These are phyloP conservation scores for Penicillium parvum DNA, from an alignment of 495 filamentous ascomycete species.

Conservation along the genomic window DNA sequence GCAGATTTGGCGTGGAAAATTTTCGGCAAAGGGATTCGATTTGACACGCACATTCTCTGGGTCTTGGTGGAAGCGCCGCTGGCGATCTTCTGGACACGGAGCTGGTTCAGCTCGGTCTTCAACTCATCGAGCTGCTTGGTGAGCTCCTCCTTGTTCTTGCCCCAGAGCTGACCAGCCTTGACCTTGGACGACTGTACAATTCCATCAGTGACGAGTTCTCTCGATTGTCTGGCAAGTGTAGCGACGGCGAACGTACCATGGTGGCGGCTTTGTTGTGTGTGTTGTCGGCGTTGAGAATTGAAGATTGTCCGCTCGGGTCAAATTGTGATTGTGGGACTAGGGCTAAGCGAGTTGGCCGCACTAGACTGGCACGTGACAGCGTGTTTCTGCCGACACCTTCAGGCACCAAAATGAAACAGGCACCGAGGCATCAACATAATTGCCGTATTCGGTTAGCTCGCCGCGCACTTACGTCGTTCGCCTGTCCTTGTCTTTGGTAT, in stretches of 20 bases:
- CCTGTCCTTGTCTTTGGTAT: constrained; percentile 6
- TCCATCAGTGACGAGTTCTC: constrained; percentile 27
- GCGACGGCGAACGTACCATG: constrained; percentile 40
- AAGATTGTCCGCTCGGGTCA: constrained; percentile 42
- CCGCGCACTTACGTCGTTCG: constrained; percentile 15
- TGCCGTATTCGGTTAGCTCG: constrained; percentile 12
- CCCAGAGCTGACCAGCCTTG: constrained; percentile 92
- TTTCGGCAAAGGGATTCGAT: too few species aligned
- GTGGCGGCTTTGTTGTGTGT: constrained; percentile 45
- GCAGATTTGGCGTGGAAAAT: constrained; percentile 14
- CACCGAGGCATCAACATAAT: neutral
- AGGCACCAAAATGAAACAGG: neutral
- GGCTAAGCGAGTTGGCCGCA: constrained; percentile 41
- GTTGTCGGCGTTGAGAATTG: constrained; percentile 50
- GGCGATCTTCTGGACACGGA: constrained; percentile 96
- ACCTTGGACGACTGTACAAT: constrained; percentile 77
- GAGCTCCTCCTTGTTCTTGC: constrained; percentile 98
- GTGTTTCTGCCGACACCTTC: neutral
- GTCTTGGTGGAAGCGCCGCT: constrained; percentile 89
- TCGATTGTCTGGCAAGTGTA: neutral
- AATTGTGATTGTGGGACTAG: constrained; percentile 53
- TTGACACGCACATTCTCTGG: constrained; percentile 82
- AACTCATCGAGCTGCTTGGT: constrained; percentile 87
- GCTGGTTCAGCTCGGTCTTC: constrained; percentile 88
- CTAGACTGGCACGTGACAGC: constrained; percentile 40